Percentiles rank a stretch among this genome's conserved stretches.
Conservation (phyloP, 371 early-diverging fungal genomes). For the Rhizopus delemar region DNA sequence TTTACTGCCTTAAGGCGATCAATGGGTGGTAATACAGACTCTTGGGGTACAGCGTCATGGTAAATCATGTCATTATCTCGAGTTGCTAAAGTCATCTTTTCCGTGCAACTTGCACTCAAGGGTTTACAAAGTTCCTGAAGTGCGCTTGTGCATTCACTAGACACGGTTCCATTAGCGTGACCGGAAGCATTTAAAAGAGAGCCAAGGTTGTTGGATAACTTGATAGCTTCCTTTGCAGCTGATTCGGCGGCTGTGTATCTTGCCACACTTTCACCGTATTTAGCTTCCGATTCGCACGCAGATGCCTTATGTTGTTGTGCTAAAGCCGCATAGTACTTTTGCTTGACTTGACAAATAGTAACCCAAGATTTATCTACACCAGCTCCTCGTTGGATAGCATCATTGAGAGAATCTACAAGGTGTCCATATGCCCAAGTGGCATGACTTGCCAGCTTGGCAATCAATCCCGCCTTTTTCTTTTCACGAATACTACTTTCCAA, state of each 20-base stretch:
- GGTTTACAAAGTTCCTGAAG: slow-evolving; percentile 70
- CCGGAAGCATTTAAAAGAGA: slow-evolving; percentile 50
- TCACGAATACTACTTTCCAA: slow-evolving; percentile 83
- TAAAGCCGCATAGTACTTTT: slow-evolving; percentile 81
- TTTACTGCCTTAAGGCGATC: slow-evolving; percentile 83
- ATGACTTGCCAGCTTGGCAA: slow-evolving; percentile 90
- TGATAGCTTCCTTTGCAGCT: slow-evolving; percentile 81
- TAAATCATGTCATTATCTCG: slow-evolving; percentile 97
- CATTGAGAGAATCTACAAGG: slow-evolving; percentile 66
- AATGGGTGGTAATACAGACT: slow-evolving; percentile 74
- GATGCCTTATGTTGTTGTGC: slow-evolving; percentile 83
- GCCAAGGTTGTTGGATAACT: slow-evolving; percentile 66
- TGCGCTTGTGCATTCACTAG: slow-evolving; percentile 61
- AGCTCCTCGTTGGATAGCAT: slow-evolving; percentile 53
- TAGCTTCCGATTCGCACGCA: slow-evolving; percentile 71
- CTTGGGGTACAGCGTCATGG: slow-evolving; percentile 84
- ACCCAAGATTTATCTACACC: slow-evolving; percentile 72
- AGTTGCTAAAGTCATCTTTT: slow-evolving; percentile 58
- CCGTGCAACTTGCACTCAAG: slow-evolving; percentile 56
- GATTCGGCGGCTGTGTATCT: slow-evolving; percentile 78
- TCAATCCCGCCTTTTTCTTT: slow-evolving; percentile 80
- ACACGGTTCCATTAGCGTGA: slow-evolving; percentile 41
- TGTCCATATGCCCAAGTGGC: slow-evolving; percentile 76
- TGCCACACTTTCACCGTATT: slow-evolving; percentile 86
- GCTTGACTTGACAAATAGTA: slow-evolving; percentile 75